A percentile compares a stretch with the other conserved stretches of the same genome.
These are phyloP conservation scores for Rhynchosporium secalis DNA, from an alignment of 2,329 filamentous ascomycete genomes.

Conservation along the genomic window DNA sequence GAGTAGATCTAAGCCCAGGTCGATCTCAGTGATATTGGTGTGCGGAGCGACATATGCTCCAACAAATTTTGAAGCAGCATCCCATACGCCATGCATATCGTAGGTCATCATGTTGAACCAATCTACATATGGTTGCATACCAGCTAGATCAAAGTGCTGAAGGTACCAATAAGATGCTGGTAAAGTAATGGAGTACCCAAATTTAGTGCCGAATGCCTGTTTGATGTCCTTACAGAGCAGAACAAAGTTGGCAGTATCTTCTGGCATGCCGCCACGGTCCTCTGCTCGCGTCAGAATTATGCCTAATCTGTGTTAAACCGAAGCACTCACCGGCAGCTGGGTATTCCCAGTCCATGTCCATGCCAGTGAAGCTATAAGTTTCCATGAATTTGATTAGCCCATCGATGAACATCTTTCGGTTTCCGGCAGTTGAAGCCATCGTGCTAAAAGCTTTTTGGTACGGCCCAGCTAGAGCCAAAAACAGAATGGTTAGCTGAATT, in stretches of 20 bases:
- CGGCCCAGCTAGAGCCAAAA: no score
- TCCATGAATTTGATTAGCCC: slow-evolving; percentile 44
- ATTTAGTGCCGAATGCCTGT: slow-evolving; percentile 27
- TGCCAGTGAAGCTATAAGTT: slow-evolving; percentile 46
- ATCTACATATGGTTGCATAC: slow-evolving; percentile 31
- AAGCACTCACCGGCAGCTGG: slow-evolving; percentile 15
- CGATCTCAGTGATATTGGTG: slow-evolving; percentile 46
- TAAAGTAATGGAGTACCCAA: slow-evolving; percentile 43
- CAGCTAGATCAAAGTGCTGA: slow-evolving; percentile 36
- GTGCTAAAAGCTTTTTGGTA: slow-evolving; percentile 8
- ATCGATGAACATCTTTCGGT: slow-evolving; percentile 27
- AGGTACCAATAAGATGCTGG: slow-evolving; percentile 39
- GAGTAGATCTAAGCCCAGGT: slow-evolving; percentile 32
- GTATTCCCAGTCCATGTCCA: slow-evolving; percentile 50
- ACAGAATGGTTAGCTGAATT: no score
- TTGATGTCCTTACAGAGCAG: no score
- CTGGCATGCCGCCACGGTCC: no score
- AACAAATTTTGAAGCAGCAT: slow-evolving; percentile 34
- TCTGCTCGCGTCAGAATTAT: no score
- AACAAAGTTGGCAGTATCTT: no score
- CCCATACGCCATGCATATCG: slow-evolving; percentile 37
- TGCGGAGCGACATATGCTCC: slow-evolving; percentile 41
- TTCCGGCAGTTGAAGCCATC: background rate
- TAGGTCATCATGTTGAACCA: slow-evolving; percentile 39
- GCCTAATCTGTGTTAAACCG: no score